These are phyloP conservation scores for Sporothrix curviconia DNA, from an alignment of 2,329 filamentous ascomycete genomes.

Conservation along the genomic window DNA sequence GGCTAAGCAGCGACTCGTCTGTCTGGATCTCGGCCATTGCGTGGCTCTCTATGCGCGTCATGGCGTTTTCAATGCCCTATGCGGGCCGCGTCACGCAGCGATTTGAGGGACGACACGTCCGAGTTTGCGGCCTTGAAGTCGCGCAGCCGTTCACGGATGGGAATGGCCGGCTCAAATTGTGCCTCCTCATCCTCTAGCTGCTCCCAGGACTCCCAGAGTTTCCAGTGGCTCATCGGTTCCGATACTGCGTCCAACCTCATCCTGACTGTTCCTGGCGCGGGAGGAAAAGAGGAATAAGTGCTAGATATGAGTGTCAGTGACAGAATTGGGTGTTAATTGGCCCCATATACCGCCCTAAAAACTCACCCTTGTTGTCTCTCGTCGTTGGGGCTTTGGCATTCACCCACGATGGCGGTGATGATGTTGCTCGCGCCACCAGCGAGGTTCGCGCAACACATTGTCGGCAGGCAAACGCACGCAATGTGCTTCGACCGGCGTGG, in stretches of 20 bases:
- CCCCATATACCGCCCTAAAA: too few species aligned
- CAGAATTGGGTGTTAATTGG: too few species aligned
- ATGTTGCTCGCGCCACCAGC: not conserved
- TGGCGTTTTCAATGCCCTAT: conserved; percentile 28
- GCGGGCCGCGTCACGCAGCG: conserved; percentile 24
- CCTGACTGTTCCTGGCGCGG: too few species aligned
- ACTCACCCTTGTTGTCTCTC: not conserved
- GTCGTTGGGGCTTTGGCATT: too few species aligned
- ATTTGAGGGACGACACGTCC: not conserved
- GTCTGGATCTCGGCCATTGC: conserved; percentile 23
- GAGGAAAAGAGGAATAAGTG: too few species aligned
- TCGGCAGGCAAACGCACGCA: conserved; percentile 3
- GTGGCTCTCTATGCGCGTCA: conserved; percentile 31
- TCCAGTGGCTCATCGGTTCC: too few species aligned
- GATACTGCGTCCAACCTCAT: too few species aligned
- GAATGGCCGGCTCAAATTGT: too few species aligned
- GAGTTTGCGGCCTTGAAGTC: conserved; percentile 21
- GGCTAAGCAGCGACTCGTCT: not conserved
- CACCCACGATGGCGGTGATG: not conserved
- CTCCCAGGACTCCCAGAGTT: too few species aligned
- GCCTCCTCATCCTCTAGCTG: too few species aligned
- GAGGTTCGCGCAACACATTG: not conserved
- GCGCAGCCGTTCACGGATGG: conserved; percentile 37
- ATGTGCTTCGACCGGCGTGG: not conserved
- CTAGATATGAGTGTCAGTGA: too few species aligned